Evolutionary conservation across 768 basidiomycete species (phyloP).

Genomic region (Tulasnella sp.): DNA sequence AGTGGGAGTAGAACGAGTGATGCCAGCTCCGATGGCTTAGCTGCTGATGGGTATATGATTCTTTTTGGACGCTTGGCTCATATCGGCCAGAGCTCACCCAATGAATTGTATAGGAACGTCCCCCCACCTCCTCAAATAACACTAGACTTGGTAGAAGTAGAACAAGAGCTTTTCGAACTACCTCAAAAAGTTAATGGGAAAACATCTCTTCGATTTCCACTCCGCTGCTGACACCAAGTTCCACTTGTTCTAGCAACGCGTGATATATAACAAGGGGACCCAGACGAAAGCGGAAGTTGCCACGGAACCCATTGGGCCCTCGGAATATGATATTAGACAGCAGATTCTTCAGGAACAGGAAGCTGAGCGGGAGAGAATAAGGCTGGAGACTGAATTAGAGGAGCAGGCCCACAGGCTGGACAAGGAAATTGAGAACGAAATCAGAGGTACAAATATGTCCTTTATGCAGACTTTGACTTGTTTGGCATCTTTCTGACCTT

Average conservation of each 20-base stretch:
- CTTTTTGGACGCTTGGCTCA: neutral
- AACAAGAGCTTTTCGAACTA: slow-evolving; percentile 82
- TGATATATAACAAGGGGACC: slow-evolving; percentile 74
- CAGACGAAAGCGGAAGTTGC: slow-evolving; percentile 65
- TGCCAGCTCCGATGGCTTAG: slow-evolving; percentile 15
- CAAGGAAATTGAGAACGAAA: slow-evolving; percentile 76
- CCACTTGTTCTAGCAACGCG: slow-evolving; percentile 51
- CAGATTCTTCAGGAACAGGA: slow-evolving; percentile 59
- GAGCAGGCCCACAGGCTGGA: slow-evolving; percentile 77
- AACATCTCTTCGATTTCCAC: slow-evolving; percentile 3
- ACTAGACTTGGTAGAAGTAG: slow-evolving; percentile 77
- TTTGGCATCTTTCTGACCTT: neutral
- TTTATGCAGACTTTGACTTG: neutral
- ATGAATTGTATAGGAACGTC: slow-evolving; percentile 2
- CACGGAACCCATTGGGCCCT: slow-evolving; percentile 36
- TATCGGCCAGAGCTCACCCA: slow-evolving; percentile 14
- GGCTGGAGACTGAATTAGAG: slow-evolving; percentile 66
- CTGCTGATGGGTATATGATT: slow-evolving; percentile 5
- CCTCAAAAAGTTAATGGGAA: slow-evolving; percentile 63
- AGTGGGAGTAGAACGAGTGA: slow-evolving; percentile 19
- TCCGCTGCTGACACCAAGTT: slow-evolving; percentile 19
- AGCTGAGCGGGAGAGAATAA: slow-evolving; percentile 41
- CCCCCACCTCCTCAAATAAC: slow-evolving; percentile 36
- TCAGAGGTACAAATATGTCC: slow-evolving; percentile 45
- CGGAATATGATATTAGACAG: slow-evolving; percentile 67